phyloP scores from a whole-genome alignment of 768 basidiomycete genomes.

The Boletus vermiculosoides region DNA sequence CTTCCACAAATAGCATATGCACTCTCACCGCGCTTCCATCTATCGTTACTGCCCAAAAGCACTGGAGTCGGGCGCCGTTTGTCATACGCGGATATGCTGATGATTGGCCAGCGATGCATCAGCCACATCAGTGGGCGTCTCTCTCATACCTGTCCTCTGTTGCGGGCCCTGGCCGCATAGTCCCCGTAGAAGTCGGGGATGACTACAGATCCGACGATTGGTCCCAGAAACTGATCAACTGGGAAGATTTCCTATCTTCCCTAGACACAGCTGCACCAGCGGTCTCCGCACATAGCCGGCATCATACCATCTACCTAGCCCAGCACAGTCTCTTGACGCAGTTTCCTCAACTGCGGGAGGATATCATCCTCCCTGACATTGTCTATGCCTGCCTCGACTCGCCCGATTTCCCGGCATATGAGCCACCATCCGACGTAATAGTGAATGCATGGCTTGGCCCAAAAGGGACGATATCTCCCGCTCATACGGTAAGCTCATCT shows the following conservation, averaged over 20 bases:
- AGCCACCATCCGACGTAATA: slow-evolving; percentile 62
- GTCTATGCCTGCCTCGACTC: slow-evolving; percentile 63
- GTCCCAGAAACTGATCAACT: slow-evolving; percentile 76
- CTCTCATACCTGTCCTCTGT: slow-evolving; percentile 63
- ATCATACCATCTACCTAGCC: slow-evolving; percentile 71
- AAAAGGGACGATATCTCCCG: slow-evolving; percentile 75
- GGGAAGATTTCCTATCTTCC: slow-evolving; percentile 69
- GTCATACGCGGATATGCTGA: slow-evolving; percentile 60
- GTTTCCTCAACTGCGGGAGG: slow-evolving; percentile 72
- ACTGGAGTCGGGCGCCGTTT: slow-evolving; percentile 58
- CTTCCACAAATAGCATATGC: slow-evolving; percentile 35
- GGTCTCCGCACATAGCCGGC: slow-evolving; percentile 9
- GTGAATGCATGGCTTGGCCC: slow-evolving; percentile 87
- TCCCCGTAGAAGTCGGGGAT: slow-evolving; percentile 87
- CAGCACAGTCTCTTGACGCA: slow-evolving; percentile 86
- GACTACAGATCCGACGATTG: slow-evolving; percentile 82
- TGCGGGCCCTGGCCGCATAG: slow-evolving; percentile 77
- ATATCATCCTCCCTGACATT: slow-evolving; percentile 87
- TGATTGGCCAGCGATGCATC: slow-evolving; percentile 77
- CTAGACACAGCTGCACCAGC: slow-evolving; percentile 31
- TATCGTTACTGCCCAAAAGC: slow-evolving; percentile 50
- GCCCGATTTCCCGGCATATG: slow-evolving; percentile 50
- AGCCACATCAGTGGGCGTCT: slow-evolving; percentile 64
- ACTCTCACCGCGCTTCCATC: slow-evolving; percentile 52
- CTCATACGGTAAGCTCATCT: slow-evolving; percentile 70